Percentiles rank a stretch among this genome's conserved stretches.
Evolutionary conservation across 176 grass and related monocot species (phyloP).

Genomic region (Neostapfia colusana): DNA sequence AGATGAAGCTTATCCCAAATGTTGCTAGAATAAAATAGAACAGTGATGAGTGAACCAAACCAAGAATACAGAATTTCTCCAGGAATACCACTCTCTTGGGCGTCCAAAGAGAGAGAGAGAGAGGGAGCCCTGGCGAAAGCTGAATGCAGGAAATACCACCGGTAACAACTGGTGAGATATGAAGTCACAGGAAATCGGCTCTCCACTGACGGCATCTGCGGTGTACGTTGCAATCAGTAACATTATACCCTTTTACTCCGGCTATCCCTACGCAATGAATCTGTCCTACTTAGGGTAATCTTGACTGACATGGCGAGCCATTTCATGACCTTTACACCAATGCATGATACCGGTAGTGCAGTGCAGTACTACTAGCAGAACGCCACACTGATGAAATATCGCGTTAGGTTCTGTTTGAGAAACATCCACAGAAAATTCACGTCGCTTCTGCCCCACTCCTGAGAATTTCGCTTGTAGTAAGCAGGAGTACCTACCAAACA

Average conservation of each 20-base stretch:
- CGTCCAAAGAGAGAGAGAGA: neutral
- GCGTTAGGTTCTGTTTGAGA: too few species aligned
- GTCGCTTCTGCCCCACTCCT: too few species aligned
- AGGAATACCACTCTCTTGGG: too few species aligned
- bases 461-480: neutral
- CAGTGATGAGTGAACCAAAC: neutral
- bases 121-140: neutral
- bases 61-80: neutral
- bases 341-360: neutral
- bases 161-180: neutral
- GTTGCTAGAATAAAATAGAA: neutral
- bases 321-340: constrained; percentile 4
- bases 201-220: neutral
- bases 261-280: constrained; percentile 14
- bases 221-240: constrained; percentile 20
- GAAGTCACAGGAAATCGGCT: neutral
- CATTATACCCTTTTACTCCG: neutral
- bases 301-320: neutral
- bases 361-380: neutral
- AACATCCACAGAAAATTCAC: too few species aligned
- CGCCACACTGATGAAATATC: neutral
- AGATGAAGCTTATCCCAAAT: neutral
- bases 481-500: neutral
- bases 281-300: neutral
- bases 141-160: neutral